A percentile compares a stretch with the other conserved stretches of the same genome.
Evolutionary conservation across 805 yeast genomes (phyloP).

Genomic region (Wickerhamomyces sydowiorum): DNA sequence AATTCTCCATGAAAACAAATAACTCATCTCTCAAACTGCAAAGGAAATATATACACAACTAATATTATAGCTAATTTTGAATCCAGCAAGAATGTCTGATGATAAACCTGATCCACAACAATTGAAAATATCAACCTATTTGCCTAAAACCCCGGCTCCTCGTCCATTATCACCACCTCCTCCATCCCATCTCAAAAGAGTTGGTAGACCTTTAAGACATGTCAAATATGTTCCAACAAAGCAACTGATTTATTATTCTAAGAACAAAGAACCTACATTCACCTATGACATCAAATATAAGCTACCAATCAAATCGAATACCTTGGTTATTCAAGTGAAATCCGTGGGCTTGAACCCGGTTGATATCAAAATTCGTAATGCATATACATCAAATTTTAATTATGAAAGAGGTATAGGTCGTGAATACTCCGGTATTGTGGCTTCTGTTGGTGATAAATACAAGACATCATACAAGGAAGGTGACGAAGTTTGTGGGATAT

Average conservation of each 20-base stretch:
- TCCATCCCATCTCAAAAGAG: slow-evolving; percentile 24
- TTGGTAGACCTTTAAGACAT: slow-evolving; percentile 44
- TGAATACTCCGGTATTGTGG: slow-evolving; percentile 59
- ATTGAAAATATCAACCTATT: neutral
- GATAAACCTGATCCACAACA: neutral
- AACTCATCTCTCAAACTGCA: no score
- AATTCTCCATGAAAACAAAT: neutral
- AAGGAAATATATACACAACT: no score
- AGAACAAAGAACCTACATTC: slow-evolving; percentile 31
- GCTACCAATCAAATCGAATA: slow-evolving; percentile 40
- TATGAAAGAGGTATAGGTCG: slow-evolving; percentile 64
- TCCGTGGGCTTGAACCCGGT: slow-evolving; percentile 61
- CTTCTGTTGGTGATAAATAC: slow-evolving; percentile 46
- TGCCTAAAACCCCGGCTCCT: slow-evolving; percentile 11
- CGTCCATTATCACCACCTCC: slow-evolving; percentile 5
- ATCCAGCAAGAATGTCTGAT: neutral
- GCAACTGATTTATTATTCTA: slow-evolving; percentile 36
- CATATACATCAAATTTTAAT: slow-evolving; percentile 44
- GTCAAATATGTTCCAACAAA: slow-evolving; percentile 46
- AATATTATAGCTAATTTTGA: neutral
- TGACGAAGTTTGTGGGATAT: slow-evolving; percentile 60
- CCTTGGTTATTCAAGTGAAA: slow-evolving; percentile 51
- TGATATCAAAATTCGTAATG: slow-evolving; percentile 56
- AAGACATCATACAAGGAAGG: slow-evolving; percentile 41
- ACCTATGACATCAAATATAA: slow-evolving; percentile 49